Percentiles rank a stretch among this genome's conserved stretches.
Evolutionary conservation across 768 basidiomycete genomes (phyloP).

Genomic region (Collybiopsis luxurians): DNA sequence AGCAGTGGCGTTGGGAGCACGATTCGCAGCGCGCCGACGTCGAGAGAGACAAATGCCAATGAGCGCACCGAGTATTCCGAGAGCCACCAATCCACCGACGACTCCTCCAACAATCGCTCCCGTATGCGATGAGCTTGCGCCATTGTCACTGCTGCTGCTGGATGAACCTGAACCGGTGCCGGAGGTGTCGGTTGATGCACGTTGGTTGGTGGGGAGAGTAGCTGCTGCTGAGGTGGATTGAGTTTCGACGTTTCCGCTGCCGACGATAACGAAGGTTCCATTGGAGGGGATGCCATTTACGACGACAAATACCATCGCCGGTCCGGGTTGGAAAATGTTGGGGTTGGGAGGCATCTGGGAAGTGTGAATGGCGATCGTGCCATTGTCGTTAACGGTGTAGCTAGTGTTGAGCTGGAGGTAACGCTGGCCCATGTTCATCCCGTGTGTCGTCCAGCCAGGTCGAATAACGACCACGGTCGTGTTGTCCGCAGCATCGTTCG

Average conservation of each 20-base stretch:
- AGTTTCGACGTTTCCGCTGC: constrained; percentile 71
- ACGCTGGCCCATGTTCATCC: constrained; percentile 87
- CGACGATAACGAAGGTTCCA: constrained; percentile 74
- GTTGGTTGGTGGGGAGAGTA: constrained; percentile 50
- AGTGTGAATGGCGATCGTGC: constrained; percentile 78
- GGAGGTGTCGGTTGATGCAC: constrained; percentile 35
- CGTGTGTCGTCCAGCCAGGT: constrained; percentile 81
- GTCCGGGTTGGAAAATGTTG: constrained; percentile 87
- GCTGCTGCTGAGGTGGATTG: constrained; percentile 53
- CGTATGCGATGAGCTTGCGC: constrained; percentile 27
- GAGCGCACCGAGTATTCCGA: constrained; percentile 45
- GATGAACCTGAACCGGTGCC: constrained; percentile 16
- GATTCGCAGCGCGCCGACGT: constrained; percentile 43
- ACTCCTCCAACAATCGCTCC: constrained; percentile 47
- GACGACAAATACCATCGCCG: constrained; percentile 78
- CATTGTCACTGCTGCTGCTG: neutral
- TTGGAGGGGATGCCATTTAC: constrained; percentile 84
- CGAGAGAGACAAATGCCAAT: constrained; percentile 52
- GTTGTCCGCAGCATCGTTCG: constrained; percentile 70
- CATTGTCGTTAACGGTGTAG: constrained; percentile 76
- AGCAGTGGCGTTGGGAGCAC: constrained; percentile 20
- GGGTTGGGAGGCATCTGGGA: constrained; percentile 82
- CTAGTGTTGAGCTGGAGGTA: constrained; percentile 80
- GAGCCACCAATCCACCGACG: constrained; percentile 46
- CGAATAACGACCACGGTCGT: constrained; percentile 77